Evolutionary conservation across 768 basidiomycete species (phyloP), one percentile per base, ranked within the genome.

Genomic region (Leucogyrophana mollusca): DNA sequence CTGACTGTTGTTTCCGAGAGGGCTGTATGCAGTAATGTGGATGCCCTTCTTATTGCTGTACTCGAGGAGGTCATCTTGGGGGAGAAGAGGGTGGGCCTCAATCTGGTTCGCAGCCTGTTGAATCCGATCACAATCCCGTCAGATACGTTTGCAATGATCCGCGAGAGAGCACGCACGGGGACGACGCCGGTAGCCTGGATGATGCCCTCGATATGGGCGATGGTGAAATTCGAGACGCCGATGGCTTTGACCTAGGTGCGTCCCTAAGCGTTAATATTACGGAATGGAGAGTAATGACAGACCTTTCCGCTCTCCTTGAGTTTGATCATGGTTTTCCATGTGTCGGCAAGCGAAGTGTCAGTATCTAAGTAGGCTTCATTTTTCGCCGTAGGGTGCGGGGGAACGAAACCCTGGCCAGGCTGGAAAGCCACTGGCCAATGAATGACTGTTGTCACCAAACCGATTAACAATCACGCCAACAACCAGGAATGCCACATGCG

Each of bases 141-240:
- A 56, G 39, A 16, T 41, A 20, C 38, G 11, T 36, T 16, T 5
- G 23, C 46, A 10, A 35, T 13, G 11, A 46, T 9, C 2, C 17
- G 7, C 7, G 25, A 21, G 14, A 11, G 17, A 37, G 35, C 11
- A 62, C 78, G 46, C 58, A 83, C 83, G 21, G 92, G 91, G 45
- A 81, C 77, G 43, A 87, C 83, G 9, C 82, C 83, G 21, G 87
- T 88, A 3, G 81, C 83, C 18, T 75, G 64, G 49, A 80, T 81
- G 57, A 94, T 76, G 9, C 73, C 83, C 60, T 87, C 68, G 45
- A 94, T 62, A 38, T 86, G 74, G 34, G 73, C 71, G 44, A 83
- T 65, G 14, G 77, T 80, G 67, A 90, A 90, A 78, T 94, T 94
- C 56, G 85, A 88, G 4, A 94, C 89, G 45, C 90, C 91, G 52